Evolutionary conservation across 2,329 filamentous ascomycete genomes (phyloP).

Genomic region (Lachnellula arida): DNA sequence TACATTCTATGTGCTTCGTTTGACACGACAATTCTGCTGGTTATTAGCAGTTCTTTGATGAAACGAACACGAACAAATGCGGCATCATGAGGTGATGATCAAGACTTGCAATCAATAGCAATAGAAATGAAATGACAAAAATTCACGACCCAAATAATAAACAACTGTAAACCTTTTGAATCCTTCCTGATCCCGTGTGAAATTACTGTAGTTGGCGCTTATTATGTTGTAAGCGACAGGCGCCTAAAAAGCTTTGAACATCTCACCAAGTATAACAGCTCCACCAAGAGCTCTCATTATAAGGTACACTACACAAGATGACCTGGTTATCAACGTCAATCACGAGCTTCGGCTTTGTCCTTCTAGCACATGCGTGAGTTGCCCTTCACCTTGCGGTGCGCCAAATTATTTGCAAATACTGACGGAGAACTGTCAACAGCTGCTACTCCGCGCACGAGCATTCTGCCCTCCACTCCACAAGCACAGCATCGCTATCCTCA

Average conservation of each 20-base stretch:
- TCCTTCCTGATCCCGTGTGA: neutral
- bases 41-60: slow-evolving; percentile 17
- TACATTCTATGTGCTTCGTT: slow-evolving; percentile 19
- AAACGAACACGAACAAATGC: slow-evolving; percentile 13
- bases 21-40: slow-evolving; percentile 24
- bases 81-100: slow-evolving; percentile 29
- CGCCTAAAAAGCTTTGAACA: neutral
- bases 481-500: slow-evolving; percentile 43
- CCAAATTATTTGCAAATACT: neutral
- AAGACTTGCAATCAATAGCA: slow-evolving; percentile 19
- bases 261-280: neutral
- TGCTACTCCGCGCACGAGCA: slow-evolving; percentile 97
- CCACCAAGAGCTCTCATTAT: neutral
- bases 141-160: slow-evolving; percentile 1
- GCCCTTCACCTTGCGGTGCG: neutral
- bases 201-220: neutral
- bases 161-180: slow-evolving; percentile 1
- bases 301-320: slow-evolving; percentile 44
- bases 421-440: slow-evolving; percentile 42
- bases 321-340: slow-evolving; percentile 65
- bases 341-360: slow-evolving; percentile 68
- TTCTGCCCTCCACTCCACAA: slow-evolving; percentile 63
- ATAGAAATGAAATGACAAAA: slow-evolving; percentile 26
- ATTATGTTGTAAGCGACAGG: neutral
- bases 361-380: slow-evolving; percentile 82